Conservation (phyloP, 495 filamentous ascomycete genomes). For the Xylaria palmicola region DNA sequence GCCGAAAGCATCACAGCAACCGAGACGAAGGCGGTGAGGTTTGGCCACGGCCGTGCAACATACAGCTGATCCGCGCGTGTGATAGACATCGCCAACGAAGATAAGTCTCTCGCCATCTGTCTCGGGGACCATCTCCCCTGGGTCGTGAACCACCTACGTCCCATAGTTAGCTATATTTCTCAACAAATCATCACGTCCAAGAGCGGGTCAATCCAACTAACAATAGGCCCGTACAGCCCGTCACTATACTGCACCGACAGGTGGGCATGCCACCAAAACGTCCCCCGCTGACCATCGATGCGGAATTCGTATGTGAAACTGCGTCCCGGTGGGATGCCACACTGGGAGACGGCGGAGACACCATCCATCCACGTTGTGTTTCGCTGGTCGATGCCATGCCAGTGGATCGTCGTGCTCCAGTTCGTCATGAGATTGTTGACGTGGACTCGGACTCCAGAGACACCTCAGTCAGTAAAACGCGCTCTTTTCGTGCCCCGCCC, state of each 20-base stretch:
- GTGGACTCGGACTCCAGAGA: conserved; percentile 13
- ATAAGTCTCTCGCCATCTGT: conserved; percentile 28
- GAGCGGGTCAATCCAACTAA: background rate
- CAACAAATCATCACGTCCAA: background rate
- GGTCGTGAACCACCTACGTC: conserved; percentile 26
- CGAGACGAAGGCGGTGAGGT: background rate
- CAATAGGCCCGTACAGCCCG: conserved; percentile 30
- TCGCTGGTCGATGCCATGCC: conserved; percentile 34
- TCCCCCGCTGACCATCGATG: conserved; percentile 27
- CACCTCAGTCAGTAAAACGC: background rate
- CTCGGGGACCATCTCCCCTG: conserved; percentile 26
- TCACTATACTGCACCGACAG: conserved; percentile 27
- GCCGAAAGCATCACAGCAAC: background rate
- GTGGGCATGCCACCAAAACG: conserved; percentile 34
- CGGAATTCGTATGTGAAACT: conserved; percentile 35
- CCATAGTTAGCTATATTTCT: background rate
- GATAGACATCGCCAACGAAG: conserved; percentile 32
- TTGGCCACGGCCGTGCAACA: background rate
- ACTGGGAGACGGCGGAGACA: conserved; percentile 31
- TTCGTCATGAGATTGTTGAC: conserved; percentile 29
- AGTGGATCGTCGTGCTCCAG: conserved; percentile 33
- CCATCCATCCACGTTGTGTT: conserved; percentile 33
- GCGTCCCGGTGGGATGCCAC: conserved; percentile 28
- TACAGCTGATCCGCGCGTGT: conserved; percentile 28
- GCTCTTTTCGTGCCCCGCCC: background rate